phyloP scores from a whole-genome alignment of 208 protist genomes.

The Polymyxa betae region DNA sequence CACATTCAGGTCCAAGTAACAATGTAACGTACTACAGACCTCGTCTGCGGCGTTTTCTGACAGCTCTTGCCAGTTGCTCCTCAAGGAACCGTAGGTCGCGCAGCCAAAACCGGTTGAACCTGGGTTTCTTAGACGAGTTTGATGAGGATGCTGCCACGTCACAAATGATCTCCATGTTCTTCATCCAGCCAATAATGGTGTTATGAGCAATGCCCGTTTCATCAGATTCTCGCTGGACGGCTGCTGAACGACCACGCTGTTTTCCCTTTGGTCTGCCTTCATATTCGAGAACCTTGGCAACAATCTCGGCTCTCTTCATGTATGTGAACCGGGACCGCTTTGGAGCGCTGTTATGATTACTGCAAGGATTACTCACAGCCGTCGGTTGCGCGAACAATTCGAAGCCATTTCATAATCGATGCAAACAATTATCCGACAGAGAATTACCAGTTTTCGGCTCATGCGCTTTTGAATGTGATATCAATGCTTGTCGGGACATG shows the following conservation, averaged over 20 bases:
- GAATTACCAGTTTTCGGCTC: not conserved
- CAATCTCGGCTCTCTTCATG: too few species aligned
- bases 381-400: not conserved
- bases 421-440: not conserved
- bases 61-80: not conserved
- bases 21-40: not conserved
- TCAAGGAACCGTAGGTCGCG: not conserved
- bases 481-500: not conserved
- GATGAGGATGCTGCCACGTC: not conserved
- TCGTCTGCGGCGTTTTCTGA: not conserved
- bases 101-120: slow-evolving; percentile 1
- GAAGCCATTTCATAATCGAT: not conserved
- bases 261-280: not conserved
- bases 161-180: not conserved
- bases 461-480: not conserved
- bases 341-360: too few species aligned
- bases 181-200: not conserved
- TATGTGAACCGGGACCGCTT: too few species aligned
- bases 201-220: not conserved
- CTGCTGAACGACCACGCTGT: not conserved
- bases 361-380: too few species aligned
- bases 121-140: not conserved
- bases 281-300: not conserved
- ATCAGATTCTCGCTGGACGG: not conserved
- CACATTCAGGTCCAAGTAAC: not conserved